Evolutionary conservation across 2,329 filamentous ascomycete species (phyloP).

Genomic region (Microascus cirrosus): DNA sequence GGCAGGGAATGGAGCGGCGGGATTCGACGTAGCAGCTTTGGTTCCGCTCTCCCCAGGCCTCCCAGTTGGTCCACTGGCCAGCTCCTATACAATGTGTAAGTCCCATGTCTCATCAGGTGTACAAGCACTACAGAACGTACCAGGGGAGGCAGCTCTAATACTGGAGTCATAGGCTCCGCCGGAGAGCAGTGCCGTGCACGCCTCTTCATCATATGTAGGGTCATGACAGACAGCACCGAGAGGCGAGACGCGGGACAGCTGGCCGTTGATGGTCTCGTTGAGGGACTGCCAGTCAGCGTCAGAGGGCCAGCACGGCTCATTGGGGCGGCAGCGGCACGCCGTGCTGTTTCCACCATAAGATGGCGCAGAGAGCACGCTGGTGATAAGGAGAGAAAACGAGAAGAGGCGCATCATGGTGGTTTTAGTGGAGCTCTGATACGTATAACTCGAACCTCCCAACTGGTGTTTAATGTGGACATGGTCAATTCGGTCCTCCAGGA

Average conservation of each 20-base stretch:
- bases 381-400: not conserved
- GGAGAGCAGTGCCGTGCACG: slow-evolving; percentile 23
- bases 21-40: slow-evolving; percentile 23
- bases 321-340: slow-evolving; percentile 34
- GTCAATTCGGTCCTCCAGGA: no score
- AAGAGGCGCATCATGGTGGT: not conserved
- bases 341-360: not conserved
- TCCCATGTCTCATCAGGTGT: not conserved
- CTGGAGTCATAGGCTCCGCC: not conserved
- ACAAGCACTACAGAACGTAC: not conserved
- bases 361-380: not conserved
- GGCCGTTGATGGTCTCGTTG: slow-evolving; percentile 37
- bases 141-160: not conserved
- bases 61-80: slow-evolving; percentile 24
- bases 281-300: slow-evolving; percentile 32
- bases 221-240: slow-evolving; percentile 41
- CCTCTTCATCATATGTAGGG: slow-evolving; percentile 27
- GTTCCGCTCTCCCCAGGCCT: slow-evolving; percentile 21
- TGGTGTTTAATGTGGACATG: no score
- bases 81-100: slow-evolving; percentile 10
- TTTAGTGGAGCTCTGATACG: not conserved
- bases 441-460: no score
- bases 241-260: slow-evolving; percentile 39
- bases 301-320: slow-evolving; percentile 42
- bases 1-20: slow-evolving; percentile 12